These are phyloP conservation scores for Fusarium verticillioides DNA, from an alignment of 2,329 filamentous ascomycete species.

Conservation along the genomic window DNA sequence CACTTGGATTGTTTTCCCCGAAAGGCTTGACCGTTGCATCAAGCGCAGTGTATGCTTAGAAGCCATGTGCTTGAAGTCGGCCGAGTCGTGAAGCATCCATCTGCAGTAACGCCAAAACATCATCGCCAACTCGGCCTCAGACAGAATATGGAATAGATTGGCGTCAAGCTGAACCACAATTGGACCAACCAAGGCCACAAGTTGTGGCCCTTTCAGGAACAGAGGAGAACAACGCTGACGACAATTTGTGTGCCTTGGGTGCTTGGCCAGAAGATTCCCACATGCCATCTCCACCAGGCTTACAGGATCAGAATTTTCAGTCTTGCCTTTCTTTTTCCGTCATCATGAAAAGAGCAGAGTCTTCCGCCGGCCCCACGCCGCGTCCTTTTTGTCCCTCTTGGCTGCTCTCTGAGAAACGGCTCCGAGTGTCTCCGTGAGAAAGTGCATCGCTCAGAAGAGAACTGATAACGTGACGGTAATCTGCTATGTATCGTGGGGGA, in stretches of 20 bases:
- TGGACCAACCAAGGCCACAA: not conserved
- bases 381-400: slow-evolving; percentile 17
- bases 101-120: not conserved
- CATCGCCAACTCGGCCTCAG: not conserved
- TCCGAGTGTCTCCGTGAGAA: slow-evolving; percentile 41
- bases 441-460: not conserved
- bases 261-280: slow-evolving; percentile 15
- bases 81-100: not conserved
- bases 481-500: slow-evolving; percentile 33
- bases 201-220: not conserved
- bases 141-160: not conserved
- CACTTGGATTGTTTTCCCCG: slow-evolving; percentile 15
- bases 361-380: slow-evolving; percentile 38
- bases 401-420: slow-evolving; percentile 18
- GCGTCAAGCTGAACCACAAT: not conserved
- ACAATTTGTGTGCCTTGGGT: slow-evolving; percentile 10
- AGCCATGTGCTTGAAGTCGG: slow-evolving; percentile 18
- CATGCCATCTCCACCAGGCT: slow-evolving; percentile 36
- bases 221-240: slow-evolving; percentile 20
- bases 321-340: slow-evolving; percentile 7
- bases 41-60: not conserved
- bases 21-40: slow-evolving; percentile 22
- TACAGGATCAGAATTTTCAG: slow-evolving; percentile 31
- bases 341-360: slow-evolving; percentile 8
- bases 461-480: slow-evolving; percentile 16